Conservation (phyloP, 164 flowering plant genomes). For the Nymphaea colorata region DNA sequence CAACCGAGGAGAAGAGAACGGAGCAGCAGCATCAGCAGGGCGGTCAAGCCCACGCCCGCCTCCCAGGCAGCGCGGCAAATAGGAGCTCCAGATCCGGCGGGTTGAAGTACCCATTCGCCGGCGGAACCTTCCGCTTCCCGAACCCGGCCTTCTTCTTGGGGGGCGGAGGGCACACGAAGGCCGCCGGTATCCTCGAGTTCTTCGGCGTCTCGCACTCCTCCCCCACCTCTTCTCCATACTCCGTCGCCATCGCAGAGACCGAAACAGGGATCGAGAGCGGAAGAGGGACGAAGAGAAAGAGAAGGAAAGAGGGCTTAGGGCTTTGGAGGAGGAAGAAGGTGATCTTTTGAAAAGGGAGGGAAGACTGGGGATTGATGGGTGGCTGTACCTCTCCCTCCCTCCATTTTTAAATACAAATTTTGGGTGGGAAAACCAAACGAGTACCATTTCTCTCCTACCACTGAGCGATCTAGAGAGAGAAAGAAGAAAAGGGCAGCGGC, state of each 20-base stretch:
- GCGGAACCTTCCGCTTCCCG: constrained; percentile 19
- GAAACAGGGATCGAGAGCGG: background rate
- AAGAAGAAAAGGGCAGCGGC: background rate
- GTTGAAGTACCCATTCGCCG: constrained; percentile 40
- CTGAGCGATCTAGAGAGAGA: background rate
- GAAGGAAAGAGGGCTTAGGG: background rate
- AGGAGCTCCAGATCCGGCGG: constrained; percentile 49
- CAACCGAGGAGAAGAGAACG: too few relatives aligned
- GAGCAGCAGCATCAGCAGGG: too few relatives aligned
- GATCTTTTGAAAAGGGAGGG: background rate
- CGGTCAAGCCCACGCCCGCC: constrained; percentile 16
- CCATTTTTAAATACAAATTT: background rate
- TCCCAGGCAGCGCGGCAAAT: constrained; percentile 12
- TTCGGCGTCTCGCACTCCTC: constrained; percentile 32
- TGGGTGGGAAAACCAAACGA: background rate
- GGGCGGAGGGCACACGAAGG: constrained; percentile 23
- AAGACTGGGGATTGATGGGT: background rate
- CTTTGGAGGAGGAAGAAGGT: background rate
- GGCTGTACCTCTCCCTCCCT: background rate
- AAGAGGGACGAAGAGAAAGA: background rate
- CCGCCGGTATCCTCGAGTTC: constrained; percentile 22
- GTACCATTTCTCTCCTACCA: too few relatives aligned
- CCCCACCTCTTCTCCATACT: background rate
- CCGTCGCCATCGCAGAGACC: background rate
- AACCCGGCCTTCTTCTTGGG: constrained; percentile 31